Percentiles rank a stretch among this genome's conserved stretches.
Evolutionary conservation across 2,329 filamentous ascomycete genomes (phyloP).

Genomic region (Coniochaeta sp.): DNA sequence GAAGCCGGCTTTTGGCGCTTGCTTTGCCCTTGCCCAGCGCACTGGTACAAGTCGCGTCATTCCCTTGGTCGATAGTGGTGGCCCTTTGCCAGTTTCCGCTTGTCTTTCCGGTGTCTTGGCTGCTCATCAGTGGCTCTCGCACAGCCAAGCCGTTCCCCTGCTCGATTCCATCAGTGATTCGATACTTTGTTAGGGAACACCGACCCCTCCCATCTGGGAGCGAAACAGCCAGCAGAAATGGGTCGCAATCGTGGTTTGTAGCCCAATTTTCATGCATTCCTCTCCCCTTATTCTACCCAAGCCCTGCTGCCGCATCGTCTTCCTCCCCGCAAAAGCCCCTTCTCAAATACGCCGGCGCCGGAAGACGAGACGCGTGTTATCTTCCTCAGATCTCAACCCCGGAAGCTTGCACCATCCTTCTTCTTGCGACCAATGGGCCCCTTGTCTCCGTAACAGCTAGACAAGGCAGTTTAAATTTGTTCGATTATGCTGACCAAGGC

Average conservation of each 20-base stretch:
- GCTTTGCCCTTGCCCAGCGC: not conserved
- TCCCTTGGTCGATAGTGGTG: not conserved
- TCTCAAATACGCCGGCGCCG: not conserved
- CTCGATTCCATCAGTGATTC: not conserved
- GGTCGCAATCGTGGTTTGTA: conserved; percentile 49
- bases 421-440: not conserved
- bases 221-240: conserved; percentile 31
- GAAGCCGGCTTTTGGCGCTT: not conserved
- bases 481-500: conserved; percentile 25
- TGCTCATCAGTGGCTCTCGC: not conserved
- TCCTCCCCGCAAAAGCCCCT: not conserved
- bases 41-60: not conserved
- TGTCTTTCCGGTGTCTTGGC: not conserved
- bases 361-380: not conserved
- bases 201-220: not conserved
- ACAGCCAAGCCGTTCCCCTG: not conserved
- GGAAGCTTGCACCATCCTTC: not conserved
- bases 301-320: conserved; percentile 1
- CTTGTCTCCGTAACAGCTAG: not conserved
- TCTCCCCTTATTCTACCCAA: conserved; percentile 7
- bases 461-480: conserved; percentile 9
- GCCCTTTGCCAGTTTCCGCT: conserved; percentile 1
- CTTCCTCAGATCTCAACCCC: not conserved
- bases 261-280: conserved; percentile 11
- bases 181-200: conserved; percentile 3